Base-by-base conservation (phyloP, 805 yeast species). In the Lipomyces spencermartinsiae region DNA sequence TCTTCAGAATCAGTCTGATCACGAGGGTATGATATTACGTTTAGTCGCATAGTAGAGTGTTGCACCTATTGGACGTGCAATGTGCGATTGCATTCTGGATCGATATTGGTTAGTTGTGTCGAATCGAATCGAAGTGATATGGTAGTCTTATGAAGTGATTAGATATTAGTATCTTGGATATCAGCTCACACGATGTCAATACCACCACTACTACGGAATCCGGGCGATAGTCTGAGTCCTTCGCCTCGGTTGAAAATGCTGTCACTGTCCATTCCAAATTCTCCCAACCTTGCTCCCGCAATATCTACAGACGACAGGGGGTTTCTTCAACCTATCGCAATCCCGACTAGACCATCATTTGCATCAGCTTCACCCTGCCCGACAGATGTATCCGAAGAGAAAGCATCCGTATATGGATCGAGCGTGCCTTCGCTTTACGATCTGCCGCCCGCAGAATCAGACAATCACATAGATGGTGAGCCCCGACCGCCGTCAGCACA, bases 191-290 rank as follows among this genome's bases (percentile, higher is more conserved):
- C 55, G 43, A 65, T 65, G 68, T 65, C 69, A 6, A 63, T 59
- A 12, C 70, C 70, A 14, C 72, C 72, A 12, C 49, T 67, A 22
- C 60, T 69, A 16, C 57, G 63, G 58, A 66, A 65, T 33, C 70
- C 68, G 8, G 65, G 62, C 34, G 58, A 54, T 46, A 56, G 49
- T 19, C 33, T 51, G 19, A 25, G 39, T 25, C 49, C 72, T 14
- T 62, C 64, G 29, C 70, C 72, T 57, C 58, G 72, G 7, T 46
- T 69, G 46, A 69, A 67, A 57, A 43, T 51, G 35, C 66, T 62
- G n/a, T 61, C 71, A 49, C 55, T 69, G 39, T 55, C 71, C 4
- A 69, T 69, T 16, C 72, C 72, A 19, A 33, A 39, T 5, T 64
- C 69, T 1, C 61, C 68, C 2, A 56, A 37, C 39, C 59, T 62